Percentiles rank a stretch among this genome's conserved stretches.
phyloP scores from a whole-genome alignment of 2,329 filamentous ascomycete species.

The Talaromyces amestolkiae region DNA sequence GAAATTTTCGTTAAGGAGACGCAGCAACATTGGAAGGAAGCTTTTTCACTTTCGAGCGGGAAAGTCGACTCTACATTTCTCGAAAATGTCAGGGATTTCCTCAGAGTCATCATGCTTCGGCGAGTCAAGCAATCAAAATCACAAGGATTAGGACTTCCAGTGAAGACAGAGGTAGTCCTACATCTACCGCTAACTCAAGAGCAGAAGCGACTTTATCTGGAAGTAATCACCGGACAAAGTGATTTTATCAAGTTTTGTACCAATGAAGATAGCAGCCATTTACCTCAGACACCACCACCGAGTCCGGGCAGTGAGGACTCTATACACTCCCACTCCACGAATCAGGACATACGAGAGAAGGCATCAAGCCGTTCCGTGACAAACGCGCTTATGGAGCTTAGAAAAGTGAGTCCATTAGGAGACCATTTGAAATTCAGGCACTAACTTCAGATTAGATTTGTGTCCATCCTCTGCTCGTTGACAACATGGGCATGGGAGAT shows the following conservation, averaged over 20 bases:
- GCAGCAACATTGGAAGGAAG: slow-evolving; percentile 51
- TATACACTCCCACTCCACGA: background rate
- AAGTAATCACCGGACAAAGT: background rate
- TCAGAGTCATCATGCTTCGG: slow-evolving; percentile 59
- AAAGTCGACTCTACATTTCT: slow-evolving; percentile 55
- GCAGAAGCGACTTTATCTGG: background rate
- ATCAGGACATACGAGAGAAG: background rate
- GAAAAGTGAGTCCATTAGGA: slow-evolving; percentile 38
- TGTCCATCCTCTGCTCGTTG: slow-evolving; percentile 54
- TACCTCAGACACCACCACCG: background rate
- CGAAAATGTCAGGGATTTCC: slow-evolving; percentile 51
- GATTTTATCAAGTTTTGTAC: background rate
- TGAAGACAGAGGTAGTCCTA: background rate
- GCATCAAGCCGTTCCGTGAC: slow-evolving; percentile 38
- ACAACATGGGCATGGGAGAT: slow-evolving; percentile 40
- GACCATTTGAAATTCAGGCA: no score
- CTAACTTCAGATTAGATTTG: slow-evolving; percentile 39
- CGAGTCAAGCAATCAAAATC: slow-evolving; percentile 56
- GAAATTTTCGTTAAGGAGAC: slow-evolving; percentile 56
- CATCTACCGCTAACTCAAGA: background rate
- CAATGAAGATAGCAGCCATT: background rate
- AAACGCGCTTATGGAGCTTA: slow-evolving; percentile 56
- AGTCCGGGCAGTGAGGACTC: background rate
- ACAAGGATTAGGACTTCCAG: slow-evolving; percentile 16
- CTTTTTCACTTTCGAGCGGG: slow-evolving; percentile 57